Evolutionary conservation across 2,329 filamentous ascomycete genomes (phyloP).

Genomic region (Capronia coronata): DNA sequence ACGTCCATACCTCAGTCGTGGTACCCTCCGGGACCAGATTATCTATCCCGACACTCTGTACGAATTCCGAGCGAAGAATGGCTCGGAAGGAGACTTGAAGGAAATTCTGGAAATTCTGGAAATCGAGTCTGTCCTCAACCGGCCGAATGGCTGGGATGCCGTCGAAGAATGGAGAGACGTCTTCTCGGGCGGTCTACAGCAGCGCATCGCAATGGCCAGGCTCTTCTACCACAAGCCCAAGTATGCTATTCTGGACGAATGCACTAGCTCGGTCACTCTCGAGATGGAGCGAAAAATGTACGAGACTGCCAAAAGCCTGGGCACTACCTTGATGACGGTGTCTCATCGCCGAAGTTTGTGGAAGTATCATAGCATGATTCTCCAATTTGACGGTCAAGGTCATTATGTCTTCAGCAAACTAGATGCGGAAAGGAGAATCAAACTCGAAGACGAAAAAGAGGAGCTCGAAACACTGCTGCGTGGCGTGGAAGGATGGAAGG

Average conservation of each 20-base stretch:
- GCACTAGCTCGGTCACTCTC: conserved; percentile 88
- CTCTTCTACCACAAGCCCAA: conserved; percentile 88
- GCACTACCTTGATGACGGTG: conserved; percentile 95
- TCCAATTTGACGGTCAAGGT: conserved; percentile 95
- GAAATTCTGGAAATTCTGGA: conserved; percentile 71
- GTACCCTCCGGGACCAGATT: conserved; percentile 90
- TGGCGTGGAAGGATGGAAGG: conserved; percentile 81
- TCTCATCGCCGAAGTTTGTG: conserved; percentile 84
- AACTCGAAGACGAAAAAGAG: conserved; percentile 92
- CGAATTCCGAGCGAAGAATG: conserved; percentile 76
- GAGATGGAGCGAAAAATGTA: conserved; percentile 97
- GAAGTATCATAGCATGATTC: conserved; percentile 90
- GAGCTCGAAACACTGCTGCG: conserved; percentile 80
- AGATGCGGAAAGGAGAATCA: conserved; percentile 77
- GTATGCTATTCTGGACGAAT: conserved; percentile 96
- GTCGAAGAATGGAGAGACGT: conserved; percentile 97
- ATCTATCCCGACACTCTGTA: conserved; percentile 88
- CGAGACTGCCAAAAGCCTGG: conserved; percentile 83
- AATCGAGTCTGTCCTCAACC: conserved; percentile 73
- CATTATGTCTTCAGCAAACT: conserved; percentile 82
- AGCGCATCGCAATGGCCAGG: conserved; percentile 92
- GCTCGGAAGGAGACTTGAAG: conserved; percentile 74
- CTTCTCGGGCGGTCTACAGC: conserved; percentile 84
- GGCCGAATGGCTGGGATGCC: conserved; percentile 80
- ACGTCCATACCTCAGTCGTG: conserved; percentile 83